Percentiles rank a stretch among this genome's conserved stretches.
phyloP scores from a whole-genome alignment of 805 yeast species.

The Wickerhamomyces chambardii region DNA sequence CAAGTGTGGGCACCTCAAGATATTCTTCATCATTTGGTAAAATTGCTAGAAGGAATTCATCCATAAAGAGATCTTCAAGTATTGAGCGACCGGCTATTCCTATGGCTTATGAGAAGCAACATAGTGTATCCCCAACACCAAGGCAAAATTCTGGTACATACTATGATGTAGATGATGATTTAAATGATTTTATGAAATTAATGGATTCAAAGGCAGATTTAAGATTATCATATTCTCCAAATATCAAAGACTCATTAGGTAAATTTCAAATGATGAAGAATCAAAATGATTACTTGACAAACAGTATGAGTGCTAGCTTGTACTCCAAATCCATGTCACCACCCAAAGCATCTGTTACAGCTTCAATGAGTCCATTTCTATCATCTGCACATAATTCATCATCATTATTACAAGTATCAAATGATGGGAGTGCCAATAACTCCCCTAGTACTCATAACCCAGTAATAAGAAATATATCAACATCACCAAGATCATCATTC shows the following conservation, averaged over 20 bases:
- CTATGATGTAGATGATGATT: slow-evolving; percentile 45
- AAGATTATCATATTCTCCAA: slow-evolving; percentile 20
- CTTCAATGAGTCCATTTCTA: slow-evolving; percentile 4
- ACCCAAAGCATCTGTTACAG: slow-evolving; percentile 3
- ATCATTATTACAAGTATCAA: no score
- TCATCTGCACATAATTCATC: no score
- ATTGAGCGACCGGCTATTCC: slow-evolving; percentile 17
- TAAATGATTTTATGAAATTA: slow-evolving; percentile 63
- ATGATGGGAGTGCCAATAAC: no score
- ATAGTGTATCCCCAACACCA: slow-evolving; percentile 9
- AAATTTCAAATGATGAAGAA: slow-evolving; percentile 42
- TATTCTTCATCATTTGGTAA: slow-evolving; percentile 70
- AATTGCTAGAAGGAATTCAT: slow-evolving; percentile 39
- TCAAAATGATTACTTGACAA: slow-evolving; percentile 46
- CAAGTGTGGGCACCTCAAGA: slow-evolving; percentile 42
- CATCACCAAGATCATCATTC: slow-evolving; percentile 23
- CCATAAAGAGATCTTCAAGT: slow-evolving; percentile 25
- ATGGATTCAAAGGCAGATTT: slow-evolving; percentile 57
- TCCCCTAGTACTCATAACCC: no score
- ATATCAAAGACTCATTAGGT: slow-evolving; percentile 36
- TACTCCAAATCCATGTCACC: slow-evolving; percentile 16
- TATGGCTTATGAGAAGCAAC: slow-evolving; percentile 20
- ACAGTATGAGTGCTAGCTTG: slow-evolving; percentile 44
- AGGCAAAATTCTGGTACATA: slow-evolving; percentile 23
- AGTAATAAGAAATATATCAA: slow-evolving; percentile 21